Evolutionary conservation across 2,329 filamentous ascomycete genomes (phyloP), one percentile per base, ranked within the genome.

Genomic region (Bretziella fagacearum): DNA sequence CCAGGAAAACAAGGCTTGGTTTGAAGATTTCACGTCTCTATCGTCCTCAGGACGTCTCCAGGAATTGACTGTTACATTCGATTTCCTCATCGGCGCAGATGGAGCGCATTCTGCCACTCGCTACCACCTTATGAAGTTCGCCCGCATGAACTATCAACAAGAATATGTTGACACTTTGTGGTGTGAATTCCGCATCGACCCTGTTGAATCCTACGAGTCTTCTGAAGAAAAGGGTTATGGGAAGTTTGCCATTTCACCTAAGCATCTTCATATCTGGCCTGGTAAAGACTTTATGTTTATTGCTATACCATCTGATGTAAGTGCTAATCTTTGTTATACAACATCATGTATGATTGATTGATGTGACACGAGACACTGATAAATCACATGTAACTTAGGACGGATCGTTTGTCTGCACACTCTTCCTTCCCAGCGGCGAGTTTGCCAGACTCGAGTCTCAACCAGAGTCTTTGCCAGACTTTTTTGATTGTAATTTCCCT

Each of bases 211-310:
- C 7, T 70, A 83, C 1, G 61, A 61, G 25, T 52, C 62, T 2
- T 55, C 56, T 0, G 46, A 54, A 6, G 39, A 52, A 10, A 52
- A 53, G 3, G 53, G 57, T 23, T 59, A 62, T 29, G 53, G 60
- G 13, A 55, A 60, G 39, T 96, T 93, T 59, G 70, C 71, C 41
- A 91, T 96, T 54, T 91, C 85, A 0, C 85, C 86, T 1, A 84
- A 95, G 56, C 87, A 96, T 59, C 70, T 98, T 1, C 91, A 98
- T 62, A 98, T 98, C 59, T 98, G 91, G 91, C 91, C 91, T 0
- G 86, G 84, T 26, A 79, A 79, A 55, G 78, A 87, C 35, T 89
- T 91, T 57, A 96, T 98, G 93, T 98, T 98, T 64, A 98, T 98
- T 57, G 93, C 91, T 15, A 87, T 98, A 36, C 89, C 91, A 0